Evolutionary conservation across 1,284 basidiomycete genomes (phyloP), one percentile per base, ranked within the genome.

Genomic region (Athelia sp.): DNA sequence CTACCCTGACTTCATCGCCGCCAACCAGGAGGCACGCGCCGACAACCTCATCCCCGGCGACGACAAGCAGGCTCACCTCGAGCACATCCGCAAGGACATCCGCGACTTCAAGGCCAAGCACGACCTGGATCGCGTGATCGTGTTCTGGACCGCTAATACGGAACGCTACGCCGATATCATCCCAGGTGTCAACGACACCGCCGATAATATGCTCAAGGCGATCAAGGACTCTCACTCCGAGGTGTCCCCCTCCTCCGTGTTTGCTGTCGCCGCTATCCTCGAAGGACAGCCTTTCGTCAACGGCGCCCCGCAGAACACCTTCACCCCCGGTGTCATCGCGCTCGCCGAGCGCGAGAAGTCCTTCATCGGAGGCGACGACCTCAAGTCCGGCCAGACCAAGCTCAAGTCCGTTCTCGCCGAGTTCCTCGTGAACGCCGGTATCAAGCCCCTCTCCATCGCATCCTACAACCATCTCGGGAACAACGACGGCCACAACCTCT

Each of bases 381-480:
- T 99, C 73, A 99, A 99, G 81, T 89, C 90, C 17, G 89, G 90
- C 23, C 91, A 93, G 76, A 94, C 90, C 55, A 94, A 94, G 72
- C 87, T 94, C 72, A 94, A 97, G 79, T 92, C 89, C 36, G 95
- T 97, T 45, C 78, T 98, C 45, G 93, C 94, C 54, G 96, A 99
- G 76, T 98, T 97, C 81, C 84, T 99, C 57, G 95, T 98, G 68
- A 98, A 98, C 69, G 94, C 95, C 9, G 96, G 96, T 58, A 98
- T 98, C 81, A 98, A 98, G 78, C 95, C 95, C 24, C 82, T 97
- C 65, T 92, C 90, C 52, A 97, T 98, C 60, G 88, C 94, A 22
- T 94, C 90, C 26, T 99, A 99, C 81, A 99, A 98, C 80, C 96
- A 99, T 71, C 83, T 99, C 48, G 96, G 97, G 36, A 98, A 98